Evolutionary conservation across 1,284 basidiomycete genomes (phyloP).

Genomic region (Gastroboletus turbinatus): DNA sequence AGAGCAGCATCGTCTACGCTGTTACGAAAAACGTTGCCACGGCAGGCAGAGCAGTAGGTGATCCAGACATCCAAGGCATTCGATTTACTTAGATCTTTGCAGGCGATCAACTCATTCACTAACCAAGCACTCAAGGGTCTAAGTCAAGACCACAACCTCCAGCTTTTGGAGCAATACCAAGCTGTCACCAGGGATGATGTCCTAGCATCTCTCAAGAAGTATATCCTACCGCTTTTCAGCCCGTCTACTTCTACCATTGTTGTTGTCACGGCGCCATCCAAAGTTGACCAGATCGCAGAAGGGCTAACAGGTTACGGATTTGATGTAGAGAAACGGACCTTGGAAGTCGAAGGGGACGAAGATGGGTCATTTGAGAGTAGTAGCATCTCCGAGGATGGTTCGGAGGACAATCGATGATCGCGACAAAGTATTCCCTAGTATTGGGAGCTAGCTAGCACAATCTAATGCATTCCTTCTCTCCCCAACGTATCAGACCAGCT

Average conservation of each 20-base stretch:
- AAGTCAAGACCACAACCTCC: slow-evolving; percentile 68
- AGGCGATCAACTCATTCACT: slow-evolving; percentile 80
- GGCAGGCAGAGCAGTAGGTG: slow-evolving; percentile 75
- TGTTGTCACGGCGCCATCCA: slow-evolving; percentile 81
- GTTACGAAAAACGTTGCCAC: slow-evolving; percentile 85
- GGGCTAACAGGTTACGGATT: slow-evolving; percentile 73
- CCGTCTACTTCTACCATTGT: slow-evolving; percentile 76
- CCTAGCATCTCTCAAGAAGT: slow-evolving; percentile 63
- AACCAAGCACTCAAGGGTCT: slow-evolving; percentile 88
- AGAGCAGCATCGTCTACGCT: slow-evolving; percentile 86
- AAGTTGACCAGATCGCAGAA: slow-evolving; percentile 71
- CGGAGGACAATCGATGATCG: slow-evolving; percentile 19
- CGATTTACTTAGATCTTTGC: slow-evolving; percentile 3
- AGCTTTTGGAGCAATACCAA: slow-evolving; percentile 79
- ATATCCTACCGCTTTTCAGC: slow-evolving; percentile 89
- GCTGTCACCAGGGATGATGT: slow-evolving; percentile 79
- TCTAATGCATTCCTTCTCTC: neutral
- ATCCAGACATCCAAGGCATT: neutral
- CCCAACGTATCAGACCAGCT: slow-evolving; percentile 4
- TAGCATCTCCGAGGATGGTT: slow-evolving; percentile 33
- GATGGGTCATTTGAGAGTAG: slow-evolving; percentile 33
- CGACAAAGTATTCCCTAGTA: neutral
- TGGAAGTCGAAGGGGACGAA: slow-evolving; percentile 65
- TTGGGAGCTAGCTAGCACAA: neutral
- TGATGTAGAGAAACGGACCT: slow-evolving; percentile 69